phyloP scores from a whole-genome alignment of 2,329 filamentous ascomycete species.

The Aspergillus brasiliensis region DNA sequence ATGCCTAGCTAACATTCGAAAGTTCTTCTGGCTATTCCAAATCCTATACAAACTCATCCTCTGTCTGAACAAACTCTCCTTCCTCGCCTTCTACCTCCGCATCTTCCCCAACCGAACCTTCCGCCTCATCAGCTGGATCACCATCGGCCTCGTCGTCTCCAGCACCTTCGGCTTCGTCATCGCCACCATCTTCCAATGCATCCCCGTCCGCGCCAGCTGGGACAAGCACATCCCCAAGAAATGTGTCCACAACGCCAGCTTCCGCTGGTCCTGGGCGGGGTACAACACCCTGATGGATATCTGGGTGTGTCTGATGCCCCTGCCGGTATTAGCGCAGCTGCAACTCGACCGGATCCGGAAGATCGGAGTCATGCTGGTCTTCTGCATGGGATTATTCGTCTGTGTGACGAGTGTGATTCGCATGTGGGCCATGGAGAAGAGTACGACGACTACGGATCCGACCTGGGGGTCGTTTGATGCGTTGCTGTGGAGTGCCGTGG shows the following conservation, averaged over 20 bases:
- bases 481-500: slow-evolving; percentile 11
- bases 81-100: slow-evolving; percentile 31
- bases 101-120: slow-evolving; percentile 28
- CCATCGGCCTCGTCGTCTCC: slow-evolving; percentile 19
- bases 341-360: slow-evolving; percentile 5
- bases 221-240: slow-evolving; percentile 2
- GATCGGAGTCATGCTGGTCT: slow-evolving; percentile 7
- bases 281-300: slow-evolving; percentile 6
- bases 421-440: slow-evolving; percentile 10
- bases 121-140: slow-evolving; percentile 16
- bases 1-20: neutral
- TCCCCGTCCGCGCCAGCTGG: slow-evolving; percentile 6
- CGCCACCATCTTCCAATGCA: slow-evolving; percentile 13
- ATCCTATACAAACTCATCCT: slow-evolving; percentile 9
- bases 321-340: slow-evolving; percentile 2
- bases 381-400: slow-evolving; percentile 9
- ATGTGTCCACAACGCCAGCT: slow-evolving; percentile 3
- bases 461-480: slow-evolving; percentile 9
- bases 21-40: slow-evolving; percentile 12
- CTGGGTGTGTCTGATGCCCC: slow-evolving; percentile 8
- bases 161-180: slow-evolving; percentile 5
- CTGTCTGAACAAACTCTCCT: slow-evolving; percentile 29
- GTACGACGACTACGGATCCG: neutral
- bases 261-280: slow-evolving; percentile 7
- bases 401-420: slow-evolving; percentile 8